Evolutionary conservation across 2,329 filamentous ascomycete species (phyloP), one percentile per base, ranked within the genome.

Genomic region (Talaromyces marneffei): DNA sequence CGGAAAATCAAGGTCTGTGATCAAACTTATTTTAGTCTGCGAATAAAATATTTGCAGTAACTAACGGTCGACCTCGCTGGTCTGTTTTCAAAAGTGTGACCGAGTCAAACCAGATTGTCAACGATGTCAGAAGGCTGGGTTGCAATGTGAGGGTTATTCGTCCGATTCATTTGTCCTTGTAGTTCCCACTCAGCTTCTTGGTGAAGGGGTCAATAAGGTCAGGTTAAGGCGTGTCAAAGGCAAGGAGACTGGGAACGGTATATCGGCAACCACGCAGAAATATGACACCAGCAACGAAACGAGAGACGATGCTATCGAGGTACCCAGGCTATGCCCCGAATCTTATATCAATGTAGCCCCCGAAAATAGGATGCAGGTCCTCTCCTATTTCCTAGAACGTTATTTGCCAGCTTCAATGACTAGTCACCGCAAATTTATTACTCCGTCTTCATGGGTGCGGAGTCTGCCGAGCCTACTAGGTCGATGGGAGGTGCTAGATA

Each of bases 1-100:
- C 60, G 60, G 33, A 62, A 62, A 33, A 62, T 62, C 37, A 62
- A 62, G 57, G 60, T 62, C 6, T 18, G 54, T 59, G 23, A 12
- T 39, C 18, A 29, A 35, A 9, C 14, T 25, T 12, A 37, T 23
- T 58, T 42, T 58, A 18, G 18, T 39, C 16, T 14, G 10, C 5
- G 27, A 27, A 27, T 20, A 18, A 31, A 25, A n/a, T 31, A n/a
- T 18, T 10, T 42, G 33, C 56, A 59, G n/a, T n/a, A 39, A 39
- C 44, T 37, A 53, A 33, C 20, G 27, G 20, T 29, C 23, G 35
- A 27, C 18, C 20, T 31, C 8, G 29, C 25, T 18, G 2, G n/a
- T 20, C 42, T 4, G 29, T 35, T 8, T 56, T 18, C 23, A 35
- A 18, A 25, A 62, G 60, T 62, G 60, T 53, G 60, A 62, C 50